Evolutionary conservation across 2,329 filamentous ascomycete species (phyloP), one percentile per base, ranked within the genome.

Genomic region (Hypomyces rosellus): DNA sequence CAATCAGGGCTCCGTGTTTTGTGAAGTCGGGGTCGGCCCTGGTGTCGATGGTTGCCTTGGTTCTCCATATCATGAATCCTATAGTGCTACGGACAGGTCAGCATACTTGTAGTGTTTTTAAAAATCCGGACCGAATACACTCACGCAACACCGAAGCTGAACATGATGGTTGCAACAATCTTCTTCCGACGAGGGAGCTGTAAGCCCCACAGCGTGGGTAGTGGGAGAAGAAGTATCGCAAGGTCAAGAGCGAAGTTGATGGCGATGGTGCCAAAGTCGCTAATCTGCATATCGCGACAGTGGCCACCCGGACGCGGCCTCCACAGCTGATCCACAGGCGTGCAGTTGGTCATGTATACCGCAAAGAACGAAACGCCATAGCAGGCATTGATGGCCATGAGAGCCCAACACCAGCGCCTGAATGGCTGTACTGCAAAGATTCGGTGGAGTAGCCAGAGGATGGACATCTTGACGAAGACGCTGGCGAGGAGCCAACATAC

Each of bases 141-240:
- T 54, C 51, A 65, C 63, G 63, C 41, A 44, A 63, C 49, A 9
- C 67, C 65, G 40, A 68, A 58, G 18, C 63, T 59, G 34, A 69
- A 63, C 55, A 69, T 63, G 34, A 57, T 50, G 20, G 53, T 63
- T 44, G 68, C 58, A 2, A 54, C 63, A 12, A 66, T 38, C 53
- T 68, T 69, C 38, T 69, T 71, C 11, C 65, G 64, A 22, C 57
- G 49, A 1, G 64, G 64, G 66, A 74, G 69, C 46, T 70, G 65
- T 15, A 74, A 59, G 12, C 65, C 63, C 70, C 70, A 74, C 1
- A 74, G 65, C 57, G 70, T 67, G 5, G 69, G 64, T 34, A 70
- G 63, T 3, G 72, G 72, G 9, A 74, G 65, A 36, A 66, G 63
- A 16, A 73, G 59, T 18, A 74, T 61, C 45, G 68, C 64, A 50